Conservation (phyloP, 306 rosid species). For the Vigna angularis region DNA sequence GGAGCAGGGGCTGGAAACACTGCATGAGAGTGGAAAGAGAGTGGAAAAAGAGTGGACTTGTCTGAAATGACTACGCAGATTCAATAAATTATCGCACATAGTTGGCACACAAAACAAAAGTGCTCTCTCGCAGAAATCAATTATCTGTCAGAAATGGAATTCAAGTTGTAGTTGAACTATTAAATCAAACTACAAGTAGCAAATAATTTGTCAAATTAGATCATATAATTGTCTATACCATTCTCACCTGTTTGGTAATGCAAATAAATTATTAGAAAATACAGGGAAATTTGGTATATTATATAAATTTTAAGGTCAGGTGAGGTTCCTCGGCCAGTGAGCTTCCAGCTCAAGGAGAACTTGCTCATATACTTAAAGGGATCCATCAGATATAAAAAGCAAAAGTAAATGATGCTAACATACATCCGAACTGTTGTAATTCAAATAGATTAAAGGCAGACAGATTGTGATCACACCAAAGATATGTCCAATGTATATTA, state of each 20-base stretch:
- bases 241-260: background rate
- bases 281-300: background rate
- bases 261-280: slow-evolving; percentile 1
- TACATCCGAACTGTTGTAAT: slow-evolving; percentile 30
- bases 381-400: background rate
- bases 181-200: background rate
- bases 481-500: slow-evolving; percentile 8
- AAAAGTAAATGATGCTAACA: slow-evolving; percentile 2
- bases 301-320: slow-evolving; percentile 12
- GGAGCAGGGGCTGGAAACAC: background rate
- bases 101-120: too few species aligned
- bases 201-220: background rate
- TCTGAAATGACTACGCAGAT: background rate
- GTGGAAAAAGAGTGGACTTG: background rate
- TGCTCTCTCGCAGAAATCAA: background rate
- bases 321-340: background rate
- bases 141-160: background rate
- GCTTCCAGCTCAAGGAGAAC: slow-evolving; percentile 4
- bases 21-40: background rate
- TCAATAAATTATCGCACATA: too few species aligned
- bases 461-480: background rate
- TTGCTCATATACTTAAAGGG: background rate
- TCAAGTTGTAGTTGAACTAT: background rate
- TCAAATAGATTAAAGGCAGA: slow-evolving; percentile 9
- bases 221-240: background rate